Percentiles rank a stretch among this genome's conserved stretches.
Evolutionary conservation across 1,284 basidiomycete genomes (phyloP).

Genomic region (Tylopilus sp.): DNA sequence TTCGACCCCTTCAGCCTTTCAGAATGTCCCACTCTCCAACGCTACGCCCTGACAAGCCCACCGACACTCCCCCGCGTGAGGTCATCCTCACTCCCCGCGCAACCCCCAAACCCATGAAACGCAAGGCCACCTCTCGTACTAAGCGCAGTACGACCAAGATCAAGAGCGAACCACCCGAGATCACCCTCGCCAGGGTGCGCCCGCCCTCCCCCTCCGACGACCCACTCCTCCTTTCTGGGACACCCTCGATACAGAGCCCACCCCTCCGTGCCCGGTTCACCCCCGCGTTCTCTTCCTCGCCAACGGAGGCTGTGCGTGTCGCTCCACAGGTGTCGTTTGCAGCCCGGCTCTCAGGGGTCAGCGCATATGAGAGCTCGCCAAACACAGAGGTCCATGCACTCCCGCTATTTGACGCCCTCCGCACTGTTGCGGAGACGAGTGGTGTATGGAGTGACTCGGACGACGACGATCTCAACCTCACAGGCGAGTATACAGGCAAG

Average conservation of each 20-base stretch:
- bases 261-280: constrained; percentile 37
- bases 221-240: constrained; percentile 69
- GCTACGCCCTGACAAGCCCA: constrained; percentile 55
- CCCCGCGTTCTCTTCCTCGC: constrained; percentile 41
- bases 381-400: constrained; percentile 21
- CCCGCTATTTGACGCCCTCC: constrained; percentile 46
- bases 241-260: constrained; percentile 16
- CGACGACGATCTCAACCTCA: constrained; percentile 47
- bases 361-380: constrained; percentile 10
- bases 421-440: constrained; percentile 17
- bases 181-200: constrained; percentile 68
- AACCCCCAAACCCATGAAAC: constrained; percentile 49
- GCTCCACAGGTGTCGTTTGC: constrained; percentile 29
- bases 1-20: constrained; percentile 31
- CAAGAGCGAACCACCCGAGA: constrained; percentile 73
- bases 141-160: constrained; percentile 46
- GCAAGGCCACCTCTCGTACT: constrained; percentile 42
- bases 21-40: constrained; percentile 20
- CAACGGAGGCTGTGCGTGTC: neutral
- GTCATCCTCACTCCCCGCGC: constrained; percentile 53
- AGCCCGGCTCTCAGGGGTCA: constrained; percentile 28
- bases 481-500: constrained; percentile 73
- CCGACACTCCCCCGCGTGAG: constrained; percentile 63
- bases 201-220: constrained; percentile 81
- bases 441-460: constrained; percentile 49